These are phyloP conservation scores for Euphorbia lathyris DNA, from an alignment of 345 rosid species.

Conservation along the genomic window DNA sequence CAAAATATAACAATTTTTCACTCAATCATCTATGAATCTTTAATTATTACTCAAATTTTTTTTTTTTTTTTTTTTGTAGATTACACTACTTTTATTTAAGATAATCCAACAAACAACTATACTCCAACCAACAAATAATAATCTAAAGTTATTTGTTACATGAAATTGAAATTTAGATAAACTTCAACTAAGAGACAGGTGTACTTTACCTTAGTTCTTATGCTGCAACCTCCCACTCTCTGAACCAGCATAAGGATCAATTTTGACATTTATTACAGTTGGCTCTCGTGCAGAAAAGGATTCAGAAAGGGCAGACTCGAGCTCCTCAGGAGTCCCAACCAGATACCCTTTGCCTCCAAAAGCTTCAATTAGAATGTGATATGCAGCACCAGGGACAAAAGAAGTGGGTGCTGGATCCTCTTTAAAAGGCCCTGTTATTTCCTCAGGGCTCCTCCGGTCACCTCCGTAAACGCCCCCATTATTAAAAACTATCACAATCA, in stretches of 20 bases:
- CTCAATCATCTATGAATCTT: no score
- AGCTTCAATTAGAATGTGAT: conserved; percentile 77
- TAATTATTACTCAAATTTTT: no score
- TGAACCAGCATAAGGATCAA: conserved; percentile 93
- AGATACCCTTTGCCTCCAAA: conserved; percentile 91
- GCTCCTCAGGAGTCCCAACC: conserved; percentile 81
- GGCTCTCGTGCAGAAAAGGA: conserved; percentile 77
- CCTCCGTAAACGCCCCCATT: conserved; percentile 99
- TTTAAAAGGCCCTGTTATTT: conserved; percentile 72
- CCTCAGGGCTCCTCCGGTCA: conserved; percentile 83
- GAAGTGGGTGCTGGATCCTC: conserved; percentile 98
- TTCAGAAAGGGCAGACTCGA: conserved; percentile 67
- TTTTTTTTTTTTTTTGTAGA: no score
- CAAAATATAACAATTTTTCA: no score
- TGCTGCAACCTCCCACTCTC: conserved; percentile 97
- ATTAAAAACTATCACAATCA: conserved; percentile 89
- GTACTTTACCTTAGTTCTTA: conserved; percentile 59
- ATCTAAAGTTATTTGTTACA: no score
- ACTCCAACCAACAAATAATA: no score
- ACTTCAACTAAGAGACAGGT: no score
- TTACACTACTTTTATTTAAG: not conserved
- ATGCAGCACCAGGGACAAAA: conserved; percentile 84
- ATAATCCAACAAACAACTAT: no score
- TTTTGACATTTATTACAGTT: conserved; percentile 68
- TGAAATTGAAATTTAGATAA: no score